Evolutionary conservation across 2,329 filamentous ascomycete species (phyloP).

Genomic region (Talaromyces funiculosus): DNA sequence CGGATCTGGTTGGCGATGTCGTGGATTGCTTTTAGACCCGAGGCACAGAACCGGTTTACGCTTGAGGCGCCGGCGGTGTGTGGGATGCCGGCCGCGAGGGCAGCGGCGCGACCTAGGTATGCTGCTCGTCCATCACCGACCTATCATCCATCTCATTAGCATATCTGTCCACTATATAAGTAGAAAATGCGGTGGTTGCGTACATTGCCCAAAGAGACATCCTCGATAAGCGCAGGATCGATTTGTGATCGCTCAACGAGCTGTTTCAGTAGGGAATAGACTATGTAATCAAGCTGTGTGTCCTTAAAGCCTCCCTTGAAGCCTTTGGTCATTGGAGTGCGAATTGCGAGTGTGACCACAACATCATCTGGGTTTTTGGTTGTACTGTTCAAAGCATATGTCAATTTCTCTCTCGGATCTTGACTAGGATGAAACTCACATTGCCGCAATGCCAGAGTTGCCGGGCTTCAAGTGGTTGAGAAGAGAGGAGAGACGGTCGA

Average conservation of each 20-base stretch:
- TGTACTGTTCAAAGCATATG: conserved; percentile 50
- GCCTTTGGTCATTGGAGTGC: conserved; percentile 83
- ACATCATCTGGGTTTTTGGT: conserved; percentile 93
- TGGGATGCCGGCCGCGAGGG: conserved; percentile 87
- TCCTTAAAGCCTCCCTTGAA: conserved; percentile 95
- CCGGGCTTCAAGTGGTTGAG: conserved; percentile 70
- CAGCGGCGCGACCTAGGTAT: conserved; percentile 84
- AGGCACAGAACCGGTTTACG: conserved; percentile 95
- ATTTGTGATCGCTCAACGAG: conserved; percentile 66
- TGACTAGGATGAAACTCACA: conserved; percentile 57
- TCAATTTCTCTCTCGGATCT: background rate
- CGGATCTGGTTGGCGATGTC: conserved; percentile 88
- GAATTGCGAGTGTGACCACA: conserved; percentile 87
- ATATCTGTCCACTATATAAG: conserved; percentile 19
- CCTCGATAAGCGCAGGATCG: conserved; percentile 75
- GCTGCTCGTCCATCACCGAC: conserved; percentile 79
- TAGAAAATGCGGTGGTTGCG: conserved; percentile 26
- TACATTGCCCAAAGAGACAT: conserved; percentile 90
- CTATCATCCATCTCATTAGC: conserved; percentile 30
- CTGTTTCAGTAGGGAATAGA: conserved; percentile 77
- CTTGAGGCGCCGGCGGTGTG: conserved; percentile 77
- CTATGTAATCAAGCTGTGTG: conserved; percentile 77
- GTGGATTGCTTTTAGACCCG: conserved; percentile 88
- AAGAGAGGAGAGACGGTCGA: conserved; percentile 80
- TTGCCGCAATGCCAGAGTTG: conserved; percentile 63